These are phyloP conservation scores for Neophaeococcomyces aloes DNA, from an alignment of 2,329 filamentous ascomycete species.

Conservation along the genomic window DNA sequence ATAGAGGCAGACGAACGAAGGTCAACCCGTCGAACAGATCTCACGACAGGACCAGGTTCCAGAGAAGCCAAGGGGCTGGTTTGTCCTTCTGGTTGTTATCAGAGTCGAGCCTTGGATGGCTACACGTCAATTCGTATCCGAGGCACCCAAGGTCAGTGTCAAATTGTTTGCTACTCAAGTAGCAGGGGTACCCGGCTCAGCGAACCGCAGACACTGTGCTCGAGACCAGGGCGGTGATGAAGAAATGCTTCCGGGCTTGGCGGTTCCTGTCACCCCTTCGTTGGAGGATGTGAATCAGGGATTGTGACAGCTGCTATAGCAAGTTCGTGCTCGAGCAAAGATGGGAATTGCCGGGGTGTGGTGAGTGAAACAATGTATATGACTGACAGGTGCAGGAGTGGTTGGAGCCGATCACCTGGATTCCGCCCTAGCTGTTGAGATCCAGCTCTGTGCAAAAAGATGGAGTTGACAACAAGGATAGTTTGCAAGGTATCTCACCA, in stretches of 20 bases:
- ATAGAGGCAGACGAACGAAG: conserved; percentile 9
- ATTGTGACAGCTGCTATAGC: not conserved
- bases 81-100: conserved; percentile 8
- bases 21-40: conserved; percentile 9
- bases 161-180: not conserved
- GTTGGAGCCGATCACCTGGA: conserved; percentile 5
- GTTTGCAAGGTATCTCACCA: not conserved
- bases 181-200: not conserved
- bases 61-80: conserved; percentile 9
- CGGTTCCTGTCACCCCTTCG: not conserved
- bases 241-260: not conserved
- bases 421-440: not conserved
- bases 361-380: conserved; percentile 5
- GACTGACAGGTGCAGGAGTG: conserved; percentile 6
- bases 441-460: not conserved
- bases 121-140: not conserved
- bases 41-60: conserved; percentile 7
- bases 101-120: not conserved
- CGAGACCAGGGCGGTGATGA: not conserved
- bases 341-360: conserved; percentile 7
- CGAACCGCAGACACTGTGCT: not conserved
- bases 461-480: conserved; percentile 7
- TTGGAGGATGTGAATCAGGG: not conserved
- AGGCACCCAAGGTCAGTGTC: conserved; percentile 5
- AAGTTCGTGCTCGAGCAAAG: not conserved